These are phyloP conservation scores for Penicillium daleae DNA, from an alignment of 495 filamentous ascomycete species.

Conservation along the genomic window DNA sequence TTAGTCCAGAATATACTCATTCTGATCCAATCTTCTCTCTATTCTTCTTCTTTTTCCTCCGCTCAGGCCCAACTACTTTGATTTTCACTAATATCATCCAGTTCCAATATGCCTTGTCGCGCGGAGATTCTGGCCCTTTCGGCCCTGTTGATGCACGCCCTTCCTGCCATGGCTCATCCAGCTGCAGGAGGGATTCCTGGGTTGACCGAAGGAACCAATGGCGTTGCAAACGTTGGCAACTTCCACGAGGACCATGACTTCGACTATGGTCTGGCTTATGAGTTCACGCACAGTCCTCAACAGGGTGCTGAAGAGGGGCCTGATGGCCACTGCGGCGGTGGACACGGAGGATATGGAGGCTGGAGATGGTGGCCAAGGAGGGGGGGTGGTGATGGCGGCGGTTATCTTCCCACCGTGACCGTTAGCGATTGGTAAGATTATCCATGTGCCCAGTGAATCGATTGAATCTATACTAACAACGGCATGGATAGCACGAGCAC, in stretches of 20 bases:
- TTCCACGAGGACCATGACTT: background rate
- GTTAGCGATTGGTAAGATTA: conserved; percentile 3
- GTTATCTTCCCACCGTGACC: background rate
- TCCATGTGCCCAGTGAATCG: background rate
- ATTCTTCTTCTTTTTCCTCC: background rate
- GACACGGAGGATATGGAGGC: background rate
- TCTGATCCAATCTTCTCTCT: background rate
- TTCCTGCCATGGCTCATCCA: background rate
- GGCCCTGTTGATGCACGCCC: conserved; percentile 1
- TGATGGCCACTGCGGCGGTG: background rate
- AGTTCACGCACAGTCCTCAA: background rate
- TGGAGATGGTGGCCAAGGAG: background rate
- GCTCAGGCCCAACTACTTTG: background rate
- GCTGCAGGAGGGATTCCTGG: background rate
- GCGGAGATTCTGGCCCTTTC: conserved; percentile 5
- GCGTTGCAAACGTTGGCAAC: background rate
- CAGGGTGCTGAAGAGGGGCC: background rate
- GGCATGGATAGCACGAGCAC: background rate
- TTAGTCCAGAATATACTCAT: background rate
- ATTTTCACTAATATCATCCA: background rate
- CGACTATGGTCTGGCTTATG: background rate
- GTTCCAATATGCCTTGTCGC: background rate
- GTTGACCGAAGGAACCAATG: background rate
- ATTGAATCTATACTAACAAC: background rate
- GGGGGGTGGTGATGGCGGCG: background rate